Evolutionary conservation across 73 alveolate species (phyloP).

Genomic region (Paramecium sonneborni): DNA sequence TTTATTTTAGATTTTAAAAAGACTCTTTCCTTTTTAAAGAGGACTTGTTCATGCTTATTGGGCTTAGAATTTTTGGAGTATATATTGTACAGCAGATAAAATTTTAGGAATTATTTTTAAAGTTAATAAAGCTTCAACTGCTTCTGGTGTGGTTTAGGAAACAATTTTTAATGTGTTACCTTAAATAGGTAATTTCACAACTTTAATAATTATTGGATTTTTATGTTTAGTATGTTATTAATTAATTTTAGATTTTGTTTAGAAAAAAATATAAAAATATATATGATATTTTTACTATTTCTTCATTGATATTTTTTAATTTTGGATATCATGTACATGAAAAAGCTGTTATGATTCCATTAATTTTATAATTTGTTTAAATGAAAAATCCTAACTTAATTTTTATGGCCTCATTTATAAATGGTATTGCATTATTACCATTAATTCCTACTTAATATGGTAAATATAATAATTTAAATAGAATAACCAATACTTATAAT

Average conservation of each 20-base stretch:
- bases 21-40: slow-evolving; percentile 88
- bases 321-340: slow-evolving; percentile 94
- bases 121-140: slow-evolving; percentile 64
- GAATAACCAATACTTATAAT: slow-evolving; percentile 48
- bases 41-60: slow-evolving; percentile 92
- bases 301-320: slow-evolving; percentile 85
- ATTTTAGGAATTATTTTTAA: neutral
- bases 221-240: slow-evolving; percentile 44
- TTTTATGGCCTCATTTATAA: slow-evolving; percentile 57
- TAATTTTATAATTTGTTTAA: slow-evolving; percentile 69
- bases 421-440: slow-evolving; percentile 9
- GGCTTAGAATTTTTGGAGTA: slow-evolving; percentile 93
- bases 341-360: slow-evolving; percentile 84
- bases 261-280: slow-evolving; percentile 42
- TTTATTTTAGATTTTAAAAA: slow-evolving; percentile 73
- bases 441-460: slow-evolving; percentile 19
- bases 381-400: neutral
- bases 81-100: slow-evolving; percentile 78
- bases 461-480: slow-evolving; percentile 17
- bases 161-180: slow-evolving; percentile 80
- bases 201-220: slow-evolving; percentile 67
- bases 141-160: slow-evolving; percentile 75
- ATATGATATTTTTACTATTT: slow-evolving; percentile 50
- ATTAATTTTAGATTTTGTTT: slow-evolving; percentile 53
- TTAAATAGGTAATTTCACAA: slow-evolving; percentile 58